phyloP scores from a whole-genome alignment of 192 early-diverging fungal species.

The Chytriomyces sp. region DNA sequence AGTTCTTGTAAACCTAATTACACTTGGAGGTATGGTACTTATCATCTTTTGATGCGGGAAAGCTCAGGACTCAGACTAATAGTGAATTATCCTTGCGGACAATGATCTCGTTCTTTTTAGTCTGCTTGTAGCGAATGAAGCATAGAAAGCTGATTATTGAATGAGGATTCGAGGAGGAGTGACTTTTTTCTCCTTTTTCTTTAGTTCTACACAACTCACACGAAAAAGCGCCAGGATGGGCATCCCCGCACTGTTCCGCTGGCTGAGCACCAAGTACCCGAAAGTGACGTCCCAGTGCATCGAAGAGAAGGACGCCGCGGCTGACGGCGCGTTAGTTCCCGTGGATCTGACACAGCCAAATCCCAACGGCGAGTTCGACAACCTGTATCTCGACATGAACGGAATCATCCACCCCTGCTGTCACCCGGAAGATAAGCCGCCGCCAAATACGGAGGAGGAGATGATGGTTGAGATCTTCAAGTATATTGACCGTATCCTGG shows the following conservation, averaged over 20 bases:
- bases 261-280: conserved; percentile 61
- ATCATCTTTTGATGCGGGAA: too few species aligned
- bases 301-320: conserved; percentile 69
- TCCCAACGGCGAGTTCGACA: conserved; percentile 94
- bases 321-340: conserved; percentile 78
- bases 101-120: too few species aligned
- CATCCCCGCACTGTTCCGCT: conserved; percentile 46
- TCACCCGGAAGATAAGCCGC: conserved; percentile 59
- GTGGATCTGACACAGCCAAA: conserved; percentile 87
- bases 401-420: conserved; percentile 74
- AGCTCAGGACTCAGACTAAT: too few species aligned
- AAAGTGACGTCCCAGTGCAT: conserved; percentile 58
- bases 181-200: too few species aligned
- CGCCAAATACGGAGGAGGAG: conserved; percentile 67
- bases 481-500: conserved; percentile 94
- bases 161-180: too few species aligned
- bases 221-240: too few species aligned
- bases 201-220: too few species aligned
- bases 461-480: conserved; percentile 97
- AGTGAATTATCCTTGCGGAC: too few species aligned
- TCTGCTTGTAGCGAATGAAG: too few species aligned
- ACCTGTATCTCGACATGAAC: conserved; percentile 95
- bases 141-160: too few species aligned
- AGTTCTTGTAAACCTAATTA: too few species aligned
- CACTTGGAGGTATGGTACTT: too few species aligned